Percentiles rank a stretch among this genome's conserved stretches.
These are phyloP conservation scores for Radiomyces spectabilis DNA, from an alignment of 192 early-diverging fungal genomes.

Conservation along the genomic window DNA sequence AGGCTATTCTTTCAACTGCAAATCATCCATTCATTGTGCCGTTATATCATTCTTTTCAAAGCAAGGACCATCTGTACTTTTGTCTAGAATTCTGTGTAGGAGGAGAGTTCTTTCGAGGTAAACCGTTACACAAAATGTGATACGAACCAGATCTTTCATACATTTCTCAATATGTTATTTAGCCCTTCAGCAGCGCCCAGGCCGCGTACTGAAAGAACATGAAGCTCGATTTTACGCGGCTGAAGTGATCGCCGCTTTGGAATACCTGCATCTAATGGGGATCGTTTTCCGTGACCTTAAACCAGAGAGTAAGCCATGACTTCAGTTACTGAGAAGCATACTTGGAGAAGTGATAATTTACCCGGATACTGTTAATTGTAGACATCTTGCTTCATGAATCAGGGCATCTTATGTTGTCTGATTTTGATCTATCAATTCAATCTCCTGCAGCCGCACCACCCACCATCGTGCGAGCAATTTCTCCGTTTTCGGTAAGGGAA, in stretches of 20 bases:
- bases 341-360: too few relatives aligned
- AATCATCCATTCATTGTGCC: slow-evolving; percentile 92
- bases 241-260: slow-evolving; percentile 90
- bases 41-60: slow-evolving; percentile 86
- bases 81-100: slow-evolving; percentile 87
- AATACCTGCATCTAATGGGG: slow-evolving; percentile 93
- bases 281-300: slow-evolving; percentile 98
- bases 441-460: slow-evolving; percentile 73
- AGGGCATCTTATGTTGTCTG: slow-evolving; percentile 97
- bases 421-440: slow-evolving; percentile 98
- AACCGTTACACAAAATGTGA: neutral
- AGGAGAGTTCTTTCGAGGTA: slow-evolving; percentile 81
- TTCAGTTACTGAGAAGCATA: too few relatives aligned
- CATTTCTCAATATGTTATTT: neutral
- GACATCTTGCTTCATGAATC: slow-evolving; percentile 82
- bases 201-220: slow-evolving; percentile 79
- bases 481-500: slow-evolving; percentile 48
- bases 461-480: slow-evolving; percentile 52
- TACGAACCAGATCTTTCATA: neutral
- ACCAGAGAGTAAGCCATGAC: slow-evolving; percentile 75
- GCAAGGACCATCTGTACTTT: slow-evolving; percentile 79
- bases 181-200: slow-evolving; percentile 81
- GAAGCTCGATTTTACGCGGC: slow-evolving; percentile 97
- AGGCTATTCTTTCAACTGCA: slow-evolving; percentile 82
- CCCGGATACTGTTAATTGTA: too few relatives aligned